These are phyloP conservation scores for Jamesozyma spencerorum DNA, from an alignment of 805 yeast genomes.

Conservation along the genomic window DNA sequence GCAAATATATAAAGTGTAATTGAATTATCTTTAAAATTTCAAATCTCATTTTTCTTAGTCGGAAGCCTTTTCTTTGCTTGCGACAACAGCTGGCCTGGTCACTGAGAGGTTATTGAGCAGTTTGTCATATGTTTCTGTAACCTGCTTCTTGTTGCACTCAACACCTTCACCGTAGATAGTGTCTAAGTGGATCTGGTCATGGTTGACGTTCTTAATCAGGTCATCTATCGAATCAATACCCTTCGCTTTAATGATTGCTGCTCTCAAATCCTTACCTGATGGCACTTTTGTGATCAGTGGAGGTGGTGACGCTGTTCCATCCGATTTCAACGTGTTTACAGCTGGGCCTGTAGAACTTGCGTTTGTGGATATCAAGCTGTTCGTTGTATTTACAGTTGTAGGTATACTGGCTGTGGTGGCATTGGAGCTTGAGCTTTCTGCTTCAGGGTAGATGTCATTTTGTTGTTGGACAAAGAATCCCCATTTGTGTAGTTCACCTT, in stretches of 20 bases:
- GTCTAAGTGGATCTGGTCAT: constrained; percentile 42
- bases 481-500: constrained; percentile 83
- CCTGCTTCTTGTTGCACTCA: constrained; percentile 13
- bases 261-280: constrained; percentile 39
- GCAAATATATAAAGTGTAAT: background rate
- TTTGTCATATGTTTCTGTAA: constrained; percentile 56
- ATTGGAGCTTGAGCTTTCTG: background rate
- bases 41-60: background rate
- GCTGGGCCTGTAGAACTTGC: background rate
- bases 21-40: too few relatives aligned
- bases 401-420: background rate
- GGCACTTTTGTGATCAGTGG: constrained; percentile 30
- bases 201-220: constrained; percentile 55
- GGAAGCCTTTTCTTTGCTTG: background rate
- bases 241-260: constrained; percentile 59
- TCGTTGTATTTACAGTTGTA: background rate
- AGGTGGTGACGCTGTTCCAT: background rate
- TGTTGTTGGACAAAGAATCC: constrained; percentile 72
- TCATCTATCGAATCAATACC: constrained; percentile 65
- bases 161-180: constrained; percentile 35
- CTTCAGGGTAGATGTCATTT: constrained; percentile 31
- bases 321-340: background rate
- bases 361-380: background rate
- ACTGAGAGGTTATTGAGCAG: constrained; percentile 55
- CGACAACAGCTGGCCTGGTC: constrained; percentile 2